These are phyloP conservation scores for Tympanopsis confertula DNA, from an alignment of 2,329 filamentous ascomycete genomes.

Conservation along the genomic window DNA sequence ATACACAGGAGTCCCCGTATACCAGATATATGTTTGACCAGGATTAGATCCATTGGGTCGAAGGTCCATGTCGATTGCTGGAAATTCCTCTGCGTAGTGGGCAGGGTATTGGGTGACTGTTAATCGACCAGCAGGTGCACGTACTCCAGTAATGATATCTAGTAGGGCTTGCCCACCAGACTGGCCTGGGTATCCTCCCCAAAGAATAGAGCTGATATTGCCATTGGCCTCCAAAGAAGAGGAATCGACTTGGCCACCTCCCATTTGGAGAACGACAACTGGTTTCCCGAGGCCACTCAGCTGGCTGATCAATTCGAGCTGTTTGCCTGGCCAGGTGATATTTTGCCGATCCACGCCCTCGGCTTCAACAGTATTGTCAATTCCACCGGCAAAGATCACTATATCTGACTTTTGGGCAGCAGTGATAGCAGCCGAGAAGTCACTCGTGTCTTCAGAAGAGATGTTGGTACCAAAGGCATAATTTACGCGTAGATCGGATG, in stretches of 20 bases:
- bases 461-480: constrained; percentile 1
- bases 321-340: constrained; percentile 27
- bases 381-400: not conserved
- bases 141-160: constrained; percentile 26
- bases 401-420: constrained; percentile 10
- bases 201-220: constrained; percentile 25
- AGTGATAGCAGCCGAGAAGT: not conserved
- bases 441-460: not conserved
- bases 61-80: constrained; percentile 25
- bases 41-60: constrained; percentile 22
- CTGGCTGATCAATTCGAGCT: constrained; percentile 23
- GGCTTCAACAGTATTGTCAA: constrained; percentile 24
- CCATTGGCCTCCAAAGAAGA: constrained; percentile 21
- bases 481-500: not conserved
- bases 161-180: constrained; percentile 25
- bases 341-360: constrained; percentile 24
- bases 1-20: constrained; percentile 20
- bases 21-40: constrained; percentile 31
- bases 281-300: constrained; percentile 22
- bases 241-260: constrained; percentile 28
- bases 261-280: constrained; percentile 26
- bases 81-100: constrained; percentile 15
- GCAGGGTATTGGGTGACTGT: constrained; percentile 5
- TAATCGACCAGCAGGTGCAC: constrained; percentile 26
- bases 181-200: constrained; percentile 30